Evolutionary conservation across 805 yeast genomes (phyloP).

Genomic region (Myxozyma melibiosi): DNA sequence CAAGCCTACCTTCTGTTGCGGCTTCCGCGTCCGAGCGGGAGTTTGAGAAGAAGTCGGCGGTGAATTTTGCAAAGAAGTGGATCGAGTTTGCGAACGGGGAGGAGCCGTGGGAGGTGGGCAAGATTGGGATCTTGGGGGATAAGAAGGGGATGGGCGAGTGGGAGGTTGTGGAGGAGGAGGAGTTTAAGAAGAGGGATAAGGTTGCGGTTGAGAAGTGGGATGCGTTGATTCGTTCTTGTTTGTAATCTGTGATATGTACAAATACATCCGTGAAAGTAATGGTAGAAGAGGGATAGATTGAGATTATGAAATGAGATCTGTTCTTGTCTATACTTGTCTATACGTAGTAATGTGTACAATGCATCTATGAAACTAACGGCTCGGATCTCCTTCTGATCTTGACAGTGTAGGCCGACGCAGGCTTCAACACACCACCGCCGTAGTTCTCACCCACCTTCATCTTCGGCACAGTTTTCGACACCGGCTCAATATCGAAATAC

Average conservation of each 20-base stretch:
- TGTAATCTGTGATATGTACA: neutral
- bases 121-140: neutral
- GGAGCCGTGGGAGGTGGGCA: slow-evolving; percentile 22
- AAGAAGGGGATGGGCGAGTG: neutral
- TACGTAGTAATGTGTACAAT: no score
- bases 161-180: neutral
- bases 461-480: slow-evolving; percentile 3
- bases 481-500: slow-evolving; percentile 21
- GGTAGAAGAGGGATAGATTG: no score
- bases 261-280: no score
- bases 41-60: slow-evolving; percentile 1
- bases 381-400: slow-evolving; percentile 5
- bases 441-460: slow-evolving; percentile 5
- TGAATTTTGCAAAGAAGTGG: slow-evolving; percentile 21
- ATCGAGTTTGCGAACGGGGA: slow-evolving; percentile 16
- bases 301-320: no score
- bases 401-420: slow-evolving; percentile 1
- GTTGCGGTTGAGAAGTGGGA: neutral
- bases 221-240: neutral
- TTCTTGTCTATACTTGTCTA: no score
- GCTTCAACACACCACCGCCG: slow-evolving; percentile 20
- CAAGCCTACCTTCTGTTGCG: no score
- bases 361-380: neutral
- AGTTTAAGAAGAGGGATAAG: neutral
- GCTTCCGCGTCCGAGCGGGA: no score